Evolutionary conservation across 768 basidiomycete species (phyloP).

Genomic region (Tulasnella sp.): DNA sequence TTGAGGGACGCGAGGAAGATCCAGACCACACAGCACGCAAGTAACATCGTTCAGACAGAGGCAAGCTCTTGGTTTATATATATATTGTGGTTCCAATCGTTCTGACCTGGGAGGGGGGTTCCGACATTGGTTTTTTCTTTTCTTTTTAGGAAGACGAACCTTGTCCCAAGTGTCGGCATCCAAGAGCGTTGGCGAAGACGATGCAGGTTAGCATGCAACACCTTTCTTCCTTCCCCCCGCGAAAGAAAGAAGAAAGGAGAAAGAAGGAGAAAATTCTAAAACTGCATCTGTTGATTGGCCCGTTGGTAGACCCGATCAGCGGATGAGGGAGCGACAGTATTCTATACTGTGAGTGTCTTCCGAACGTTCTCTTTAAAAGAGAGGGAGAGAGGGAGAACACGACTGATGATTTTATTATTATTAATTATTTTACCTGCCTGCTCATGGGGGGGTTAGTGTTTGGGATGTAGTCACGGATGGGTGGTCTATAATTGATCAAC

Average conservation of each 20-base stretch:
- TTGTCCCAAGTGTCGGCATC: slow-evolving; percentile 78
- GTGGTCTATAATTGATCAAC: slow-evolving; percentile 78
- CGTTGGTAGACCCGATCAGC: slow-evolving; percentile 62
- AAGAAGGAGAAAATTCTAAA: no score
- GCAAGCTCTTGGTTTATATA: no score
- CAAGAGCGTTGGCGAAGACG: slow-evolving; percentile 78
- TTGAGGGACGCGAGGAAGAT: slow-evolving; percentile 82
- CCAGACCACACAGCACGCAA: slow-evolving; percentile 67
- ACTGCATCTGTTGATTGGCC: neutral
- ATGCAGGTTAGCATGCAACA: slow-evolving; percentile 39
- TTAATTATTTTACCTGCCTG: neutral
- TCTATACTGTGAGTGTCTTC: slow-evolving; percentile 65
- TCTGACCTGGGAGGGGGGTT: neutral
- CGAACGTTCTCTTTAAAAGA: neutral
- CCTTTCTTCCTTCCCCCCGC: no score
- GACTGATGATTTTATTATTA: neutral
- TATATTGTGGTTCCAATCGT: slow-evolving; percentile 22
- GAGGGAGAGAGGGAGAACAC: no score
- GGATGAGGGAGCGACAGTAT: slow-evolving; percentile 88
- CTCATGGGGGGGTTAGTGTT: slow-evolving; percentile 56
- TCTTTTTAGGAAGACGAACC: slow-evolving; percentile 68
- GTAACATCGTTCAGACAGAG: slow-evolving; percentile 52
- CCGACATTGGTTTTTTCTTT: neutral
- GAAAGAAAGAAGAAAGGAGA: no score
- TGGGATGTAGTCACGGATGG: slow-evolving; percentile 68